A percentile compares a stretch with the other conserved stretches of the same genome.
Evolutionary conservation across 352 stramenopile species (phyloP).

Genomic region (Peronospora belbahrii): DNA sequence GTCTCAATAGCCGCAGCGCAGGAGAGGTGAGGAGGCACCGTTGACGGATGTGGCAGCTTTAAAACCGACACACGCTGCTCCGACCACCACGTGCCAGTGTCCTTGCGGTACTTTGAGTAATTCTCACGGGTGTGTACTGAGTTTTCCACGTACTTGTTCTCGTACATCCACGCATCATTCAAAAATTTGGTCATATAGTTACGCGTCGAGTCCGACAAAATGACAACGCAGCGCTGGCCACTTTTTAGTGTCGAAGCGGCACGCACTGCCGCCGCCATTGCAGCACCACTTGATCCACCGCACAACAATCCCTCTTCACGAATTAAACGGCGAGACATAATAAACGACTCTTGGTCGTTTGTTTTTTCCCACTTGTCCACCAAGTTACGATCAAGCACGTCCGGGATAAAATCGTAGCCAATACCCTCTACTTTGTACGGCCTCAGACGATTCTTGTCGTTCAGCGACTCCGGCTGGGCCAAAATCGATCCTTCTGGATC

Average conservation of each 20-base stretch:
- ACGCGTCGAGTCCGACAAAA: constrained; percentile 91
- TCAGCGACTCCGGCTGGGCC: constrained; percentile 84
- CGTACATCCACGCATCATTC: constrained; percentile 91
- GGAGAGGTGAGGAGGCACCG: constrained; percentile 72
- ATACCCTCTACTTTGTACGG: constrained; percentile 94
- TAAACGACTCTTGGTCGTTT: constrained; percentile 90
- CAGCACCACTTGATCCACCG: constrained; percentile 88
- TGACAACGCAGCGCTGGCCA: constrained; percentile 90
- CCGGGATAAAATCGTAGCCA: constrained; percentile 95
- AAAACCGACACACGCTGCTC: constrained; percentile 76
- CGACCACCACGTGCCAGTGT: constrained; percentile 89
- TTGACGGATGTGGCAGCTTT: constrained; percentile 72
- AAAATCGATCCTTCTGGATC: constrained; percentile 91
- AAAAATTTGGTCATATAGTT: constrained; percentile 99
- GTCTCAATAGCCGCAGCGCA: constrained; percentile 90
- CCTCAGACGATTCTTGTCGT: constrained; percentile 86
- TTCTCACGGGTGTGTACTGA: constrained; percentile 63
- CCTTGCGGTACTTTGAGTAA: constrained; percentile 58
- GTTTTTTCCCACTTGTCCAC: constrained; percentile 94
- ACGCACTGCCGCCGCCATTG: constrained; percentile 73
- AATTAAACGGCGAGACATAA: constrained; percentile 92
- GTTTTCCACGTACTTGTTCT: constrained; percentile 64
- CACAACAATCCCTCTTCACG: constrained; percentile 92
- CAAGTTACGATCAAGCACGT: constrained; percentile 88
- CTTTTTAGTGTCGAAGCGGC: constrained; percentile 68